Percentiles rank a stretch among this genome's conserved stretches.
Conservation (phyloP, 768 basidiomycete species). For the Lentinula sp. region DNA sequence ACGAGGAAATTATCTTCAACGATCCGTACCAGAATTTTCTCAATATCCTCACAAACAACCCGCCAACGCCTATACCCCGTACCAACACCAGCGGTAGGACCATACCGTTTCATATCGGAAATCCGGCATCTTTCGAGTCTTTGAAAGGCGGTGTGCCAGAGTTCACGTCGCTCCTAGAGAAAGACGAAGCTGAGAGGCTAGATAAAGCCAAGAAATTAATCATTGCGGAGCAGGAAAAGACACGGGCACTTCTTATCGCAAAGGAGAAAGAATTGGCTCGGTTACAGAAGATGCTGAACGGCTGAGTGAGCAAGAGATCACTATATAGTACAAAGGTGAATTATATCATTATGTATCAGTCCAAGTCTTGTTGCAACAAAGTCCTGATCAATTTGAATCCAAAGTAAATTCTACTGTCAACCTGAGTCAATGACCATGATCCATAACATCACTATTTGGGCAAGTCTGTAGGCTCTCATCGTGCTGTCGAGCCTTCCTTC, state of each 20-base stretch:
- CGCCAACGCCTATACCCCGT: constrained; percentile 78
- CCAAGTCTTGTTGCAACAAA: too few relatives aligned
- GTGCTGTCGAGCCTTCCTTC: too few relatives aligned
- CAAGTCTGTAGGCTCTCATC: too few relatives aligned
- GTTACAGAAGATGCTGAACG: constrained; percentile 54
- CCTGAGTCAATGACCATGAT: too few relatives aligned
- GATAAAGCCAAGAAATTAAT: constrained; percentile 71
- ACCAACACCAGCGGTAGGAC: constrained; percentile 41
- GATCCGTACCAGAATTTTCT: constrained; percentile 90
- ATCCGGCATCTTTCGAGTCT: constrained; percentile 57
- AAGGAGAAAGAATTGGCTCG: constrained; percentile 78
- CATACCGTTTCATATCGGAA: constrained; percentile 68
- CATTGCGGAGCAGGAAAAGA: constrained; percentile 70
- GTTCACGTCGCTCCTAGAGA: constrained; percentile 81
- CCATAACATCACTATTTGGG: too few relatives aligned
- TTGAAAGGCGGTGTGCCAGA: constrained; percentile 72
- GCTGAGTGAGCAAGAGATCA: not conserved
- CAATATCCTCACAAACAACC: constrained; percentile 70
- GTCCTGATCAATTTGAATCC: too few relatives aligned
- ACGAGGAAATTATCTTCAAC: constrained; percentile 95
- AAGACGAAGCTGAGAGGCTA: constrained; percentile 74
- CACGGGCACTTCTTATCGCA: constrained; percentile 61
- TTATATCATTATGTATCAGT: not conserved
- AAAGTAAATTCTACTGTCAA: too few relatives aligned
- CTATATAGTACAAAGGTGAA: not conserved